Conservation (phyloP, 176 grass and related monocot species). For the Musa schizocarpa region DNA sequence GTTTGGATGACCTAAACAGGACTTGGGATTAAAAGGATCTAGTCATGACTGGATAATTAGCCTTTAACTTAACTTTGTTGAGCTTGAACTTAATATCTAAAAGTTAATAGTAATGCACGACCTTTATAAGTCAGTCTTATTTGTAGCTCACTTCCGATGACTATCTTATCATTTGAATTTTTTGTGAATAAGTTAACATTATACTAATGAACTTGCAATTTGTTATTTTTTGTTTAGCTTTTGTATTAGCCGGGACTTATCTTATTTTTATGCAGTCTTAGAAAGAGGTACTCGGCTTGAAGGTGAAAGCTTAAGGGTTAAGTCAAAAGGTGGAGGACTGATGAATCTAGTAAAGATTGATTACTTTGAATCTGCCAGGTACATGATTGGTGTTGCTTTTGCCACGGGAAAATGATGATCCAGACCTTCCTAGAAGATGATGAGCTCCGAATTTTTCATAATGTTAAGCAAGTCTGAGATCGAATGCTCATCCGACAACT, state of each 20-base stretch:
- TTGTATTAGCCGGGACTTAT: background rate
- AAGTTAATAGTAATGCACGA: too few species aligned
- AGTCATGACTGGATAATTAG: background rate
- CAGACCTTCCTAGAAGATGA: constrained; percentile 33
- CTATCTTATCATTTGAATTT: background rate
- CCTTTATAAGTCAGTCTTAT: too few species aligned
- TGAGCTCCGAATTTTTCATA: too few species aligned
- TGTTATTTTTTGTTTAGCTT: background rate
- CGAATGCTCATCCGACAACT: too few species aligned
- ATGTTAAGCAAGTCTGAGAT: too few species aligned
- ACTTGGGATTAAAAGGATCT: background rate
- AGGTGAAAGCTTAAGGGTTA: constrained; percentile 29
- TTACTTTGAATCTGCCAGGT: constrained; percentile 8
- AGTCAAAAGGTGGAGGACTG: constrained; percentile 52
- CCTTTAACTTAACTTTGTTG: too few species aligned
- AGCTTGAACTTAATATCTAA: too few species aligned
- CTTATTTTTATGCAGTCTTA: constrained; percentile 25
- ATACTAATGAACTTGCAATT: too few species aligned
- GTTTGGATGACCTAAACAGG: constrained; percentile 2
- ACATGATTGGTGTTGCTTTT: constrained; percentile 26
- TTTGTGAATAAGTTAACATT: too few species aligned
- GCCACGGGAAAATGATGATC: constrained; percentile 26
- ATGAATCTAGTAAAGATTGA: constrained; percentile 52
- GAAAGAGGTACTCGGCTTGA: constrained; percentile 15
- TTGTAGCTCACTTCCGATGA: too few species aligned